Evolutionary conservation across 169 alveolate species (phyloP).

Genomic region (Neospora caninum): DNA sequence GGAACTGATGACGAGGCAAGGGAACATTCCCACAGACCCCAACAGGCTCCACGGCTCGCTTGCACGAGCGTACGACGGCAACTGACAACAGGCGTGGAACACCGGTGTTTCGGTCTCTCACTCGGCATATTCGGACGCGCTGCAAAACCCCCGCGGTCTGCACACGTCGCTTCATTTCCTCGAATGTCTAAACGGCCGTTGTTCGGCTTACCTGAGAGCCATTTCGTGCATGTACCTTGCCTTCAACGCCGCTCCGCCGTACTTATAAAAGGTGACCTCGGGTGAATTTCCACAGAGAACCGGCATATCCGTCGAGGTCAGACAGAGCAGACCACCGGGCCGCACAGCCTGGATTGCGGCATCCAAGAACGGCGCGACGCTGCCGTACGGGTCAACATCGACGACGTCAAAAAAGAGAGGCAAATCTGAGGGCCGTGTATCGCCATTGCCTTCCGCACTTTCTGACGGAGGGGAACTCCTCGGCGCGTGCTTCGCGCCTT

Average conservation of each 20-base stretch:
- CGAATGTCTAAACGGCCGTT: too few species aligned
- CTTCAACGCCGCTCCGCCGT: slow-evolving; percentile 90
- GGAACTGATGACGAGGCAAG: too few species aligned
- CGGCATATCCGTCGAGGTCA: slow-evolving; percentile 94
- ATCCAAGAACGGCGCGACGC: slow-evolving; percentile 91
- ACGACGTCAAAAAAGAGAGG: slow-evolving; percentile 80
- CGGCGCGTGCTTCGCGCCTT: not conserved
- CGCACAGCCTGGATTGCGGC: slow-evolving; percentile 84
- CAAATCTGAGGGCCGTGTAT: not conserved
- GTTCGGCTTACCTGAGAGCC: slow-evolving; percentile 72
- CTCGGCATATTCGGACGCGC: too few species aligned
- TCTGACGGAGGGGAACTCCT: not conserved
- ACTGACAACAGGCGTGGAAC: too few species aligned
- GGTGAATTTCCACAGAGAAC: slow-evolving; percentile 91
- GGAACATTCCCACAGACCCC: too few species aligned
- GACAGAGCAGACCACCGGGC: slow-evolving; percentile 82
- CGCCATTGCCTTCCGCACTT: not conserved
- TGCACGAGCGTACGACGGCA: too few species aligned
- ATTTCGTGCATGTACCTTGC: slow-evolving; percentile 89
- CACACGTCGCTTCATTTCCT: too few species aligned
- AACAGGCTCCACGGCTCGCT: too few species aligned
- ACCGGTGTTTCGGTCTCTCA: too few species aligned
- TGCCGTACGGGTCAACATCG: slow-evolving; percentile 95
- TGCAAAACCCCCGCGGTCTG: too few species aligned
- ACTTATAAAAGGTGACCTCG: slow-evolving; percentile 88